Evolutionary conservation across 768 basidiomycete genomes (phyloP).

Genomic region (Omphalotus guepiniiformis): DNA sequence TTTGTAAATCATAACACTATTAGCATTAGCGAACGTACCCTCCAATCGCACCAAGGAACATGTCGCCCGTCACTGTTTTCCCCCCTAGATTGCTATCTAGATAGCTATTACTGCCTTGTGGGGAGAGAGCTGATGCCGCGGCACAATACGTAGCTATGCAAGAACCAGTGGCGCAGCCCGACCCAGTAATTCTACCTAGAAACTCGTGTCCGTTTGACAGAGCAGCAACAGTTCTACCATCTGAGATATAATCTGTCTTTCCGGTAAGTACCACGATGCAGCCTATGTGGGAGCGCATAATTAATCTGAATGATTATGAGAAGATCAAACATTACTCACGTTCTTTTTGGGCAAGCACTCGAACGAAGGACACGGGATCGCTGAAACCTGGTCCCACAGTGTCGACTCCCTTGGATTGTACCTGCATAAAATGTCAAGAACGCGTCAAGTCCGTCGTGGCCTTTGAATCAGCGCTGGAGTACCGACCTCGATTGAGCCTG

Average conservation of each 20-base stretch:
- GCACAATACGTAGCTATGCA: slow-evolving; percentile 79
- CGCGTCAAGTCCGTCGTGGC: neutral
- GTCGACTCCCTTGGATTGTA: slow-evolving; percentile 80
- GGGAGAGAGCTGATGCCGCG: slow-evolving; percentile 53
- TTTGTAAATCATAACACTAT: neutral
- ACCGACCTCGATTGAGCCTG: slow-evolving; percentile 68
- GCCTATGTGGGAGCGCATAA: slow-evolving; percentile 38
- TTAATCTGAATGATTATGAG: neutral
- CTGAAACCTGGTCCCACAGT: slow-evolving; percentile 74
- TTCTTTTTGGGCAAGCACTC: slow-evolving; percentile 64
- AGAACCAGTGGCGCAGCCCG: slow-evolving; percentile 82
- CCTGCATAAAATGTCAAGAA: slow-evolving; percentile 33
- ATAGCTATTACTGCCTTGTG: slow-evolving; percentile 23
- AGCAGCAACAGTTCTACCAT: slow-evolving; percentile 66
- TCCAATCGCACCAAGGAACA: slow-evolving; percentile 69
- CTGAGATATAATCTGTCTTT: slow-evolving; percentile 75
- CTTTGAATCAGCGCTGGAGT: neutral
- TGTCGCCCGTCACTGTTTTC: slow-evolving; percentile 66
- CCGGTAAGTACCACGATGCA: slow-evolving; percentile 84
- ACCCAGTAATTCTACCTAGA: slow-evolving; percentile 82
- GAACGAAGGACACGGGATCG: slow-evolving; percentile 70
- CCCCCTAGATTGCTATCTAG: slow-evolving; percentile 24
- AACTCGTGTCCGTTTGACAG: slow-evolving; percentile 71
- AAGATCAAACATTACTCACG: slow-evolving; percentile 41
- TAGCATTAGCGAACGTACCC: slow-evolving; percentile 48